Base-by-base conservation (phyloP, 495 filamentous ascomycete genomes). In the Echria macrotheca region DNA sequence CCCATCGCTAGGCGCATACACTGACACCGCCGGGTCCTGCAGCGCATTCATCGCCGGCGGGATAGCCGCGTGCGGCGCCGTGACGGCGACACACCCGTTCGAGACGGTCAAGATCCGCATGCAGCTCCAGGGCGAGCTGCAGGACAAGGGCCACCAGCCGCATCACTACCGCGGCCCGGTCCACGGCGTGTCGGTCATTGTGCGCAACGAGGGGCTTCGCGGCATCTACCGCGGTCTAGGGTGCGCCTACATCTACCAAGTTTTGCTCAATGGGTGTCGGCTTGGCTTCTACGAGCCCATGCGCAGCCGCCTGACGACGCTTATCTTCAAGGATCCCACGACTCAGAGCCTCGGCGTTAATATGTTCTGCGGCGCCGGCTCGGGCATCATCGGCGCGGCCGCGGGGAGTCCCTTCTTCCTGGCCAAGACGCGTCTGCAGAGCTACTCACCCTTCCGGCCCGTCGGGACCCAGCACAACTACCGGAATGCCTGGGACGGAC, bases 61-160 rank as follows among this genome's bases (percentile, higher is more conserved):
- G 52, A 86, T 97, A 63, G 93, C 93, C 56, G 93, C 94, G 44
- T 96, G 90, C 69, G 93, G 93, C 55, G 93, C 93, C 44, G 94
- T 99, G 43, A 97, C 93, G 3, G 91, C 94, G 38, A 99, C 93
- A 31, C 93, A 99, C 68, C 88, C 89, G 51, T 96, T 97, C 73
- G 93, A 99, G 70, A 97, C 93, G 5, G 89, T 97, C 49, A 99
- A 99, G 81, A 99, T 97, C 64, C 87, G 91, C 55, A 78, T 98
- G 73, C 93, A 99, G 77, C 72, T 99, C 42, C 93, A 99, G 65
- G 93, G 93, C 64, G 93, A 99, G 73, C 77, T 99, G 46, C 89
- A 96, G 59, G 71, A 82, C 18, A 96, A 93, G 64, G 74, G 78
- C 49, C 83, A 89, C 50, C 87, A 89, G 36, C 83, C 83, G 47